Conservation (phyloP, 2,329 filamentous ascomycete genomes). For the Sporothrix globosa region DNA sequence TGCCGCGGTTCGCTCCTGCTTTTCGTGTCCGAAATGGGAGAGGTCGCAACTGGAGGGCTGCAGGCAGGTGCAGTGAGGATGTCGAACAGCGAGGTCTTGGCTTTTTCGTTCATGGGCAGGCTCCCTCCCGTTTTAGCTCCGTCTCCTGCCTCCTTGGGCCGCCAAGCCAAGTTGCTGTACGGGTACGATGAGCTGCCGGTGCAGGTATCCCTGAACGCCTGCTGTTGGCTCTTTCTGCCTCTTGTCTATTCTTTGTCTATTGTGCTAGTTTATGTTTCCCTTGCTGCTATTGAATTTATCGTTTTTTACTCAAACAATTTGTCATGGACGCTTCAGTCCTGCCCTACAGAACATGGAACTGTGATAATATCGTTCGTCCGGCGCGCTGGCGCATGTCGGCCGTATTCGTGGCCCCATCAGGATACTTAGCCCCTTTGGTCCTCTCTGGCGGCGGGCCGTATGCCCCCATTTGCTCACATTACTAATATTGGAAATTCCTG, state of each 20-base stretch:
- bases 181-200: not conserved
- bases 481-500: slow-evolving; percentile 24
- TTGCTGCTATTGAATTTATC: not conserved
- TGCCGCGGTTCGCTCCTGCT: slow-evolving; percentile 25
- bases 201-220: not conserved
- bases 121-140: not conserved
- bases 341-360: too few species aligned
- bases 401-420: slow-evolving; percentile 14
- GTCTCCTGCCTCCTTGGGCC: not conserved
- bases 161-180: slow-evolving; percentile 22
- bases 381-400: slow-evolving; percentile 3
- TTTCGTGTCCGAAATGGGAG: not conserved
- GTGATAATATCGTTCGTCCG: not conserved
- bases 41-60: slow-evolving; percentile 5
- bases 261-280: not conserved
- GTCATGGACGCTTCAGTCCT: too few species aligned
- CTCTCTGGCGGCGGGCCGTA: not conserved
- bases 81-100: slow-evolving; percentile 19
- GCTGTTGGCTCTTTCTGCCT: not conserved
- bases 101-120: not conserved
- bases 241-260: not conserved
- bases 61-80: slow-evolving; percentile 20
- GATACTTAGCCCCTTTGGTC: too few species aligned
- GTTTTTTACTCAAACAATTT: too few species aligned
- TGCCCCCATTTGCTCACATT: slow-evolving; percentile 11